phyloP scores from a whole-genome alignment of 192 early-diverging fungal genomes.

The Funneliformis mosseae region DNA sequence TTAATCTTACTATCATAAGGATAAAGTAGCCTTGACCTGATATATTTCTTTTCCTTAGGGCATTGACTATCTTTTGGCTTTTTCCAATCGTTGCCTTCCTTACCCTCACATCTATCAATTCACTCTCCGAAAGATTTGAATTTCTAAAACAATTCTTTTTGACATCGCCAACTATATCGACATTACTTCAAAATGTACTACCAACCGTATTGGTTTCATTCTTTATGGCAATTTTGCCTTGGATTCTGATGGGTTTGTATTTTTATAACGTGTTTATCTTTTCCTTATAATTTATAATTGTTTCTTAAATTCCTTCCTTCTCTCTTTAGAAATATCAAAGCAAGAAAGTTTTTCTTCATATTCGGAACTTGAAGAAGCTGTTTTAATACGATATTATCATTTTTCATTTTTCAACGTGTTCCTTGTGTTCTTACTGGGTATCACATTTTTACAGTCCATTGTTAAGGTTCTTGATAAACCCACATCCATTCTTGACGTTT shows the following conservation, averaged over 20 bases:
- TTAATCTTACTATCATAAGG: neutral
- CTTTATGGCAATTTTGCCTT: slow-evolving; percentile 56
- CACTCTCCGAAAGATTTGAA: slow-evolving; percentile 47
- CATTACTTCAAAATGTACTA: slow-evolving; percentile 57
- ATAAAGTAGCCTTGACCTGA: neutral
- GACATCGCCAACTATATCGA: slow-evolving; percentile 44
- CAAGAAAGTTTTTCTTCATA: slow-evolving; percentile 59
- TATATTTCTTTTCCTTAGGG: slow-evolving; percentile 41
- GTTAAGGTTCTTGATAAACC: slow-evolving; percentile 51
- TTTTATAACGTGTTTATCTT: neutral
- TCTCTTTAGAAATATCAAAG: slow-evolving; percentile 55
- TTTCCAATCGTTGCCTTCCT: slow-evolving; percentile 63
- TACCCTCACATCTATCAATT: slow-evolving; percentile 54
- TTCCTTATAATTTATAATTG: neutral
- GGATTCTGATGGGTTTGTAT: slow-evolving; percentile 53
- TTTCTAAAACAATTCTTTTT: slow-evolving; percentile 53
- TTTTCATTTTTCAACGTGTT: slow-evolving; percentile 68
- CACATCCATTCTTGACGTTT: slow-evolving; percentile 49
- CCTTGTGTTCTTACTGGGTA: slow-evolving; percentile 63
- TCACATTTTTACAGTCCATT: slow-evolving; percentile 55
- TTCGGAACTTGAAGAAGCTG: slow-evolving; percentile 58
- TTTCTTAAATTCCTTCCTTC: neutral
- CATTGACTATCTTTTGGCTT: slow-evolving; percentile 65
- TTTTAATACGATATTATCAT: slow-evolving; percentile 57
- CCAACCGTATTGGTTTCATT: slow-evolving; percentile 61